These are phyloP conservation scores for Aureobasidium namibiae DNA, from an alignment of 2,329 filamentous ascomycete species.

Conservation along the genomic window DNA sequence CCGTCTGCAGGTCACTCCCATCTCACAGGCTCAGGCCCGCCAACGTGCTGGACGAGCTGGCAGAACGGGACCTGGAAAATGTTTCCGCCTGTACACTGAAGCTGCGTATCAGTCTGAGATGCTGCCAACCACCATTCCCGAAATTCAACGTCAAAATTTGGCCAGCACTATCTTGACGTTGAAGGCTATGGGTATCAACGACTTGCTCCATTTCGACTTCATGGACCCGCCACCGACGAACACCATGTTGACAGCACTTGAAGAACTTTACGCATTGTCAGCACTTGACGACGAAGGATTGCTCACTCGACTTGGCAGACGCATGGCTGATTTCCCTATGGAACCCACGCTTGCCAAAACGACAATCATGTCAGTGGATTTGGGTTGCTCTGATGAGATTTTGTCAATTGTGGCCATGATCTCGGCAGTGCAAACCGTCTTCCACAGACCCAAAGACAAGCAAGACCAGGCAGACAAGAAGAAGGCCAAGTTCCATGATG, in stretches of 20 bases:
- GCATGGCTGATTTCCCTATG: conserved; percentile 99
- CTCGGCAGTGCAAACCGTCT: conserved; percentile 68
- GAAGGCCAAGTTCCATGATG: conserved; percentile 95
- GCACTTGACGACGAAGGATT: conserved; percentile 93
- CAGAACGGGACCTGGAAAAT: conserved; percentile 90
- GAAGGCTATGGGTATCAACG: conserved; percentile 98
- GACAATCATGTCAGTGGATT: conserved; percentile 77
- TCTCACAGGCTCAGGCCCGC: conserved; percentile 93
- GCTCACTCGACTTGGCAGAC: conserved; percentile 79
- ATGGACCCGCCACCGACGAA: conserved; percentile 98
- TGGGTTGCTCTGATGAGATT: conserved; percentile 87
- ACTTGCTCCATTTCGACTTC: conserved; percentile 93
- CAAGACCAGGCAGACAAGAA: conserved; percentile 94
- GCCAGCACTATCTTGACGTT: conserved; percentile 92
- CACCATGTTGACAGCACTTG: conserved; percentile 91
- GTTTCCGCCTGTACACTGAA: conserved; percentile 92
- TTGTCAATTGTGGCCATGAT: conserved; percentile 94
- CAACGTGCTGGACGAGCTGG: conserved; percentile 89
- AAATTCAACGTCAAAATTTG: conserved; percentile 92
- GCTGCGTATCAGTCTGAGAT: conserved; percentile 94
- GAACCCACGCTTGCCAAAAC: conserved; percentile 87
- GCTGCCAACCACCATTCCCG: conserved; percentile 89
- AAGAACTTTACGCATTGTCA: conserved; percentile 86
- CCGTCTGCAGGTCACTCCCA: conserved; percentile 86
- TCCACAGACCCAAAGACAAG: conserved; percentile 96